Percentiles rank a stretch among this genome's conserved stretches.
Evolutionary conservation across 2,329 filamentous ascomycete genomes (phyloP).

Genomic region (Salinomyces thailandicus): DNA sequence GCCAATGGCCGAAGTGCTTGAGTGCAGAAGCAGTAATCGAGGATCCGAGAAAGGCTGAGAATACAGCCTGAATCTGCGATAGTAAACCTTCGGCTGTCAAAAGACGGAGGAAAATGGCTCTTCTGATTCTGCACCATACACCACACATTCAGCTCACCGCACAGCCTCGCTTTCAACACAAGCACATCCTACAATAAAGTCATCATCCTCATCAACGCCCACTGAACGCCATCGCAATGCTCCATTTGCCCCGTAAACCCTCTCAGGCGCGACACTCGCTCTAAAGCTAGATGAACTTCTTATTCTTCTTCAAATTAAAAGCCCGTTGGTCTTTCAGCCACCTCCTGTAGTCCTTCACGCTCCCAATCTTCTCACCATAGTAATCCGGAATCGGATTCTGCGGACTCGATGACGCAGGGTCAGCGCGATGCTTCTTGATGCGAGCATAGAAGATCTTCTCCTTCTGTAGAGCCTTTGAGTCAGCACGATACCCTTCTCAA

Average conservation of each 20-base stretch:
- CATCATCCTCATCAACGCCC: too few species aligned
- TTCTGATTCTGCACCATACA: too few species aligned
- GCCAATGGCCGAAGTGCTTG: too few species aligned
- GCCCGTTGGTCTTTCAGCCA: slow-evolving; percentile 97
- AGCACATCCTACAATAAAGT: not conserved
- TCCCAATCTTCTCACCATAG: slow-evolving; percentile 97
- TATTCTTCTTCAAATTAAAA: slow-evolving; percentile 80
- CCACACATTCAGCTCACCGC: too few species aligned
- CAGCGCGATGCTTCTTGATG: slow-evolving; percentile 84
- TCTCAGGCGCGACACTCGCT: not conserved
- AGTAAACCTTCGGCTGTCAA: too few species aligned
- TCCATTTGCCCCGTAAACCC: not conserved
- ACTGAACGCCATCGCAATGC: slow-evolving; percentile 6
- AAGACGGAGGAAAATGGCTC: too few species aligned
- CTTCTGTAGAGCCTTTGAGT: slow-evolving; percentile 46
- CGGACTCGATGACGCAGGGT: slow-evolving; percentile 78
- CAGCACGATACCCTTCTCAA: slow-evolving; percentile 4
- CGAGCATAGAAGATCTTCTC: slow-evolving; percentile 88
- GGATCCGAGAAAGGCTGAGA: too few species aligned
- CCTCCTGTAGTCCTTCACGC: slow-evolving; percentile 78
- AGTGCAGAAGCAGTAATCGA: too few species aligned
- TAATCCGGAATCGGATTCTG: slow-evolving; percentile 94
- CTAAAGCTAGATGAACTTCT: slow-evolving; percentile 47
- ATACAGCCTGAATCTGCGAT: too few species aligned
- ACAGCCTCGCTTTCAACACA: too few species aligned